Conservation (phyloP, 2,329 filamentous ascomycete genomes). For the Fusarium abutilonis region DNA sequence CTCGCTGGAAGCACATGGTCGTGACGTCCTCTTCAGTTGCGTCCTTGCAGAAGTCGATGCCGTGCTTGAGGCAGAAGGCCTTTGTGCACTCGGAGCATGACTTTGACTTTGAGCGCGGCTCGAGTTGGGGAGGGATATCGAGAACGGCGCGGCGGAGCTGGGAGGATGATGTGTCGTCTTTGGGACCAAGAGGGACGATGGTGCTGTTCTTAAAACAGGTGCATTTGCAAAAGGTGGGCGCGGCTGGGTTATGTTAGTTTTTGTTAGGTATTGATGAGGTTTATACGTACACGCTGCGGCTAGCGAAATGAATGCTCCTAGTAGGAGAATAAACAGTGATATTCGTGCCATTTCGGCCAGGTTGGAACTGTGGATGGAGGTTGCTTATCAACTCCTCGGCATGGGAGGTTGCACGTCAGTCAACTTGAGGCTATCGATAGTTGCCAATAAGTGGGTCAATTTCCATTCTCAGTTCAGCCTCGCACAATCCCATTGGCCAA, state of each 20-base stretch:
- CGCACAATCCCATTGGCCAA: constrained; percentile 42
- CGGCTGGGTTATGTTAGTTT: constrained; percentile 55
- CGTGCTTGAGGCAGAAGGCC: constrained; percentile 68
- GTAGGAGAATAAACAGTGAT: constrained; percentile 50
- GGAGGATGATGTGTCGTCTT: constrained; percentile 44
- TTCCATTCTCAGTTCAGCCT: constrained; percentile 34
- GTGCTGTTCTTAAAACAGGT: constrained; percentile 76
- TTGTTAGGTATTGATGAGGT: not conserved
- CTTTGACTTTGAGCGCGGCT: constrained; percentile 52
- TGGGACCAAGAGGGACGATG: constrained; percentile 69
- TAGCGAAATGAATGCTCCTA: constrained; percentile 51
- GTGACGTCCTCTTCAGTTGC: constrained; percentile 70
- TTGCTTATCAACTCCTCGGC: constrained; percentile 11
- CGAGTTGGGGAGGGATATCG: constrained; percentile 31
- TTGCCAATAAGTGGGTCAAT: constrained; percentile 21
- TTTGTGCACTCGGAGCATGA: constrained; percentile 71
- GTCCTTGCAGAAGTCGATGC: constrained; percentile 70
- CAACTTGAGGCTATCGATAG: constrained; percentile 39
- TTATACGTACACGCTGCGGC: constrained; percentile 56
- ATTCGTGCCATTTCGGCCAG: constrained; percentile 53
- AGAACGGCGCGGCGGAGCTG: constrained; percentile 41
- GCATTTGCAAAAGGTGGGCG: constrained; percentile 75
- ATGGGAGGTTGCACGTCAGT: constrained; percentile 30
- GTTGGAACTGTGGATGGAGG: constrained; percentile 4
- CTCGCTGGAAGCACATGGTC: constrained; percentile 72